These are phyloP conservation scores for Spinacia oleracea DNA, from an alignment of 179 eudicot species.

Conservation along the genomic window DNA sequence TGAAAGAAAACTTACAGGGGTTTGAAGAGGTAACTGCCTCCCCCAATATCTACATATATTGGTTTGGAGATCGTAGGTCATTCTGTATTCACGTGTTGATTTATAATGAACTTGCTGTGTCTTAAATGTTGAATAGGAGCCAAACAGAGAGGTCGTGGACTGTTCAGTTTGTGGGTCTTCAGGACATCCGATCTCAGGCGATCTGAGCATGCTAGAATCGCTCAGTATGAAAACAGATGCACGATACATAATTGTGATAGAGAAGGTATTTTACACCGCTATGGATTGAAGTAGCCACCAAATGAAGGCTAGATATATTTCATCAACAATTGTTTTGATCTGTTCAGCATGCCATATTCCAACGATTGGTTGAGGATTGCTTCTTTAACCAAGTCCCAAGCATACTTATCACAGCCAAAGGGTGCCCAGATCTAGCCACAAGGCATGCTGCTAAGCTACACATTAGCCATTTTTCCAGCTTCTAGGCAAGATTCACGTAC, in stretches of 20 bases:
- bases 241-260: conserved; percentile 83
- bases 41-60: neutral
- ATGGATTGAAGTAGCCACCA: neutral
- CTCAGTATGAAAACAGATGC: conserved; percentile 79
- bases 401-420: conserved; percentile 94
- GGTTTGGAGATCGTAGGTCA: neutral
- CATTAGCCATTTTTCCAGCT: neutral
- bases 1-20: neutral
- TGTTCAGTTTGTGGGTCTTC: conserved; percentile 88
- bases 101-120: neutral
- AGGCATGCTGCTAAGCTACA: conserved; percentile 41
- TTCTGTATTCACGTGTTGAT: neutral
- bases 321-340: neutral
- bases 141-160: conserved; percentile 74
- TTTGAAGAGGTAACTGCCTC: neutral
- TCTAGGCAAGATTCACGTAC: neutral
- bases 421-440: conserved; percentile 96
- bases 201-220: conserved; percentile 65
- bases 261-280: conserved; percentile 60
- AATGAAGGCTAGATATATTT: neutral
- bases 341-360: conserved; percentile 93
- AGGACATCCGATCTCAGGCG: conserved; percentile 88
- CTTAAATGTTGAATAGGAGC: conserved; percentile 52
- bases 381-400: conserved; percentile 88
- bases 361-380: conserved; percentile 87